Conservation (phyloP, 2,329 filamentous ascomycete species). For the Penicillium psychrosexuale region DNA sequence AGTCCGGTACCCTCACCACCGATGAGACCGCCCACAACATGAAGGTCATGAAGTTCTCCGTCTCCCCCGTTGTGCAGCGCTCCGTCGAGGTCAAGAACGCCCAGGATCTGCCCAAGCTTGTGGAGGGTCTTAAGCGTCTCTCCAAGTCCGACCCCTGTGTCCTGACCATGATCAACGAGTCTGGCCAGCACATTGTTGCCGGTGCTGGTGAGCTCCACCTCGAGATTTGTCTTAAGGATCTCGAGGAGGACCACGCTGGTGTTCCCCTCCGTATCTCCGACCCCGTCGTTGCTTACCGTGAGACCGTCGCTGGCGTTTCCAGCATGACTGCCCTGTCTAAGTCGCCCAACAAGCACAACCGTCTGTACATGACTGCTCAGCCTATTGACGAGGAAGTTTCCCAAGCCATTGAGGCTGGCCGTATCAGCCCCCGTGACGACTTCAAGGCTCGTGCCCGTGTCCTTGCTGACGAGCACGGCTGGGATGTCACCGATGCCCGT, state of each 20-base stretch:
- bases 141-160: slow-evolving; percentile 99
- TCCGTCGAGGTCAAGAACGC: slow-evolving; percentile 99
- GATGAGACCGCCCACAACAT: slow-evolving; percentile 98
- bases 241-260: slow-evolving; percentile 98
- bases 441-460: slow-evolving; percentile 97
- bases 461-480: slow-evolving; percentile 93
- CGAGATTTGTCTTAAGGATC: slow-evolving; percentile 99
- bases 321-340: slow-evolving; percentile 97
- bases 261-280: slow-evolving; percentile 97
- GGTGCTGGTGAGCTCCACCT: slow-evolving; percentile 99
- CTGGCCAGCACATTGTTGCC: slow-evolving; percentile 97
- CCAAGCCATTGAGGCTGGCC: slow-evolving; percentile 84
- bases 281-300: slow-evolving; percentile 97
- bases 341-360: slow-evolving; percentile 99
- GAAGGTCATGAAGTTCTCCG: slow-evolving; percentile 99
- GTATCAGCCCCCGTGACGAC: slow-evolving; percentile 93
- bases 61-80: slow-evolving; percentile 96
- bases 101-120: slow-evolving; percentile 98
- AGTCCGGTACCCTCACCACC: slow-evolving; percentile 99
- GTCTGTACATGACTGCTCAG: slow-evolving; percentile 92
- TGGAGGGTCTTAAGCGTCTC: slow-evolving; percentile 99
- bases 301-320: slow-evolving; percentile 81
- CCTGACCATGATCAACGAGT: slow-evolving; percentile 80
- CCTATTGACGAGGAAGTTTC: slow-evolving; percentile 90
- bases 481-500: slow-evolving; percentile 99